phyloP scores from a whole-genome alignment of 805 yeast species.

The Ogataea saltuana region DNA sequence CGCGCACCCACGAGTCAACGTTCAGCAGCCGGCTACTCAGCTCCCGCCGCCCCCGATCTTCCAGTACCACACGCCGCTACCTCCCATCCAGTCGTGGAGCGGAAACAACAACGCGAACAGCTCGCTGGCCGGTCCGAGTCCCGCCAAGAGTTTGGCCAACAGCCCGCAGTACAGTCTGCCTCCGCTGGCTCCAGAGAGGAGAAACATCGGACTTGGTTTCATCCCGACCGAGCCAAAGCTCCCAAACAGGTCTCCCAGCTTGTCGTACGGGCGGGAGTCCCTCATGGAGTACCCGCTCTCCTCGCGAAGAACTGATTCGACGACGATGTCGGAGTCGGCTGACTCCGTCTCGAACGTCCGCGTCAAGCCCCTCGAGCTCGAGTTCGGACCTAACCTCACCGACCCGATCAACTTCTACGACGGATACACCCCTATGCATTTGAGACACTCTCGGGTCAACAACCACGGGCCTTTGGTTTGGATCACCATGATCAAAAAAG shows the following conservation, averaged over 20 bases:
- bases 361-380: not conserved
- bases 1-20: constrained; percentile 8
- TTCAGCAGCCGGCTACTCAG: constrained; percentile 2
- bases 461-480: constrained; percentile 57
- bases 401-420: constrained; percentile 44
- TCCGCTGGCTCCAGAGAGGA: not conserved
- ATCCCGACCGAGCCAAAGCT: not conserved
- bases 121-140: no score
- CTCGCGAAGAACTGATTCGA: no score
- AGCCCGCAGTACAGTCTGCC: constrained; percentile 10
- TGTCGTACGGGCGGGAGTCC: no score
- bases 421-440: constrained; percentile 44
- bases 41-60: constrained; percentile 15
- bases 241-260: not conserved
- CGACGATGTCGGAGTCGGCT: not conserved
- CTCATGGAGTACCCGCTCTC: no score
- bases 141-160: no score
- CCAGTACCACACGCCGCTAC: constrained; percentile 19
- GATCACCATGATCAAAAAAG: constrained; percentile 49
- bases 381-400: not conserved
- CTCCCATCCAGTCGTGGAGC: constrained; percentile 26
- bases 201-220: not conserved
- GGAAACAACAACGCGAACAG: not conserved
- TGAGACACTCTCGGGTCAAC: constrained; percentile 42
- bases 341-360: not conserved